These are phyloP conservation scores for Thoreauomyces humboldtii DNA, from an alignment of 192 early-diverging fungal genomes.

Conservation along the genomic window DNA sequence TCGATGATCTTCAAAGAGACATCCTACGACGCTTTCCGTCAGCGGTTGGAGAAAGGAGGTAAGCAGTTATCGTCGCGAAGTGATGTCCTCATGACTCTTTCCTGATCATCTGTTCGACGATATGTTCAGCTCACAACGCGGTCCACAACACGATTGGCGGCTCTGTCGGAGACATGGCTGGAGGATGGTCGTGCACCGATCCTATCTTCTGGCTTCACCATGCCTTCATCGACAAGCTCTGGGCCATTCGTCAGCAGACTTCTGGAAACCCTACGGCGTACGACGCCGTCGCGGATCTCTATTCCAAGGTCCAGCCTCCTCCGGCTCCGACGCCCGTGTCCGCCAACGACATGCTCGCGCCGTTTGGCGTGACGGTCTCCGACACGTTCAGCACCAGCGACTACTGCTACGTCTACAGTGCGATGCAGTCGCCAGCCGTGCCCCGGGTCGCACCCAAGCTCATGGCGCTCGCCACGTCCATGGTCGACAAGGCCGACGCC, in stretches of 20 bases:
- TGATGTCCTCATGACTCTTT: too few species aligned
- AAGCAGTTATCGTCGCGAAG: too few species aligned
- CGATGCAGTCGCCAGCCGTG: neutral
- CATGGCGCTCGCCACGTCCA: neutral
- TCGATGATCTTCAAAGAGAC: neutral
- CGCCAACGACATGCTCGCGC: neutral
- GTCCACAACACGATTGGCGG: slow-evolving; percentile 49
- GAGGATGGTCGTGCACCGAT: slow-evolving; percentile 58
- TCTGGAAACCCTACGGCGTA: slow-evolving; percentile 3
- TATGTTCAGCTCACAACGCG: slow-evolving; percentile 28
- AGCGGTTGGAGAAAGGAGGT: neutral
- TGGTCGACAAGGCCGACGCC: slow-evolving; percentile 2
- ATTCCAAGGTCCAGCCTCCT: neutral
- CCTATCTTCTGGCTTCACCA: slow-evolving; percentile 68
- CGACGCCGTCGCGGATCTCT: neutral
- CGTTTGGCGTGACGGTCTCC: slow-evolving; percentile 7
- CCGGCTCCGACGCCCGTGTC: neutral
- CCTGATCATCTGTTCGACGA: too few species aligned
- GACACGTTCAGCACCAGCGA: neutral
- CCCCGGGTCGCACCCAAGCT: slow-evolving; percentile 1
- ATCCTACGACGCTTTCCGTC: slow-evolving; percentile 1
- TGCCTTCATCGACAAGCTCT: slow-evolving; percentile 61
- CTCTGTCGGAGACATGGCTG: slow-evolving; percentile 50
- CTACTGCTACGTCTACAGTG: slow-evolving; percentile 11
- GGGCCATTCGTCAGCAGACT: slow-evolving; percentile 54